Conservation (phyloP, 352 stramenopile species). For the Globisporangium paddicum region DNA sequence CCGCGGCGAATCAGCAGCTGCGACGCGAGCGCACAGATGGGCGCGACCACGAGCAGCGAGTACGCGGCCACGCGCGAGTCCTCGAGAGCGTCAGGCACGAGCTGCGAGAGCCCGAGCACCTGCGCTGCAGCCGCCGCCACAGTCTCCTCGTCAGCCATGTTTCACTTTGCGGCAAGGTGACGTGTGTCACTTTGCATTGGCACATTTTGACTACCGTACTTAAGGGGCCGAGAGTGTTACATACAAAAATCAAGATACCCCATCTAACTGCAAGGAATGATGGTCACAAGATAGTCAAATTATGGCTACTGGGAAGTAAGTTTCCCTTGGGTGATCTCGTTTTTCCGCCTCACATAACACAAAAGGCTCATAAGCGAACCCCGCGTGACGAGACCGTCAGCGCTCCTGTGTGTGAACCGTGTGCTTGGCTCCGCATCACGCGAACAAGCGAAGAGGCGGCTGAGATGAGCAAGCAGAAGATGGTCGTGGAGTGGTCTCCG, state of each 20-base stretch:
- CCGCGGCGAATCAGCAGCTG: slow-evolving; percentile 29
- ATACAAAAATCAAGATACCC: too few relatives aligned
- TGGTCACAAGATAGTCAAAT: background rate
- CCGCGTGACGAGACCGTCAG: too few relatives aligned
- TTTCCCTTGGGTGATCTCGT: slow-evolving; percentile 1
- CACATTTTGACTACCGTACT: background rate
- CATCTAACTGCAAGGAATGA: background rate
- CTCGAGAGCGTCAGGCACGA: slow-evolving; percentile 42
- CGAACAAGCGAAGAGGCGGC: background rate
- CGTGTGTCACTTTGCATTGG: background rate
- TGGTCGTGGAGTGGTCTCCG: slow-evolving; percentile 81
- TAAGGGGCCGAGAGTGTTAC: background rate
- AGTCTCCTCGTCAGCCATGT: background rate
- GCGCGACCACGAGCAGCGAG: slow-evolving; percentile 40
- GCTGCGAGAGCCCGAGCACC: slow-evolving; percentile 27
- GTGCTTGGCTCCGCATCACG: background rate
- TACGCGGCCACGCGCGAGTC: slow-evolving; percentile 41
- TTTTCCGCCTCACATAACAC: background rate
- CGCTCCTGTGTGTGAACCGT: background rate
- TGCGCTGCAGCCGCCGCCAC: background rate
- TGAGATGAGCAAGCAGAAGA: slow-evolving; percentile 64
- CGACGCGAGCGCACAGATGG: slow-evolving; percentile 28
- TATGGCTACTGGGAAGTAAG: background rate
- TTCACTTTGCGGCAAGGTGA: slow-evolving; percentile 1
- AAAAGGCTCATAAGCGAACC: too few relatives aligned